Evolutionary conservation across 345 rosid genomes (phyloP), one percentile per base, ranked within the genome.

Genomic region (Lepidium africanum): DNA sequence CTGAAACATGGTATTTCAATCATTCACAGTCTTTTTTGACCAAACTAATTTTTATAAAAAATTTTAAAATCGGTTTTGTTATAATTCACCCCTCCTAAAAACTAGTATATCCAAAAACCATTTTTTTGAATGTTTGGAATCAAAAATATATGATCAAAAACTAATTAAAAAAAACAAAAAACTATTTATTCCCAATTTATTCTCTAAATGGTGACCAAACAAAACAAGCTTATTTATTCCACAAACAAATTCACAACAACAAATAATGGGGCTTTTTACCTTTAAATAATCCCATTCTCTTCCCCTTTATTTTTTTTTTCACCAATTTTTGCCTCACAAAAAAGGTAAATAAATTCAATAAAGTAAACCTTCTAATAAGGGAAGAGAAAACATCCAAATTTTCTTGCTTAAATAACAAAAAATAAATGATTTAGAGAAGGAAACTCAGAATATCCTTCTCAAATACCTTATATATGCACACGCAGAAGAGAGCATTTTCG

Each of bases 361-460:
- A 16, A 30, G 33, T 30, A 6, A 46, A 16, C 42, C 42, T 42
- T 21, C 67, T 62, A 62, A 62, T 12, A 36, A 33, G 54, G 66
- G 41, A 36, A 47, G 67, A 47, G 21, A 12, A 33, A 63, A 46
- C n/a, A 35, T 17, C 55, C 67, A 47, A 42, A 14, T 27, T 30
- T 60, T 30, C 3, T 27, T 60, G 5, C 25, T 43, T 30, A 6
- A 30, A 30, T 15, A n/a, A 59, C 6, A 23, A 42, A n/a, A 32
- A 45, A 46, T 16, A 47, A 33, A 1, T 62, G 36, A 64, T 21
- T 35, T 25, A 23, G 33, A 23, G 59, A 64, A 64, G 59, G 79
- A 56, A 30, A 76, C 78, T 70, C 65, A 77, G 61, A 30, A 30
- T 30, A 58, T 43, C 66, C 59, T 54, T 52, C 69, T n/a, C 71